Conservation (phyloP, 2,329 filamentous ascomycete species). For the Aspergillus uvarum region DNA sequence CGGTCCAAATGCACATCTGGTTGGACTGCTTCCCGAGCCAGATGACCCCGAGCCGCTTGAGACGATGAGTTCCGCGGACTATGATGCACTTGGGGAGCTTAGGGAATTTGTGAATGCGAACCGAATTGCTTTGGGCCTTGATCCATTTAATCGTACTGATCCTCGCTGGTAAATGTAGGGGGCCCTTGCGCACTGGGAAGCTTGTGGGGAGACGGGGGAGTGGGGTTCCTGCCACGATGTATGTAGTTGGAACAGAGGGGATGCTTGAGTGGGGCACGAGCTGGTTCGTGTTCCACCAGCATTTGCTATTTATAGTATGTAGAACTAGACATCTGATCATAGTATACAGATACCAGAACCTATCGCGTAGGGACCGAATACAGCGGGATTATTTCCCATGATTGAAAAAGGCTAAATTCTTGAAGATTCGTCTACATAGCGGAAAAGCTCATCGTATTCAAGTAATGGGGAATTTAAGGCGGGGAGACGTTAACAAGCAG, state of each 20-base stretch:
- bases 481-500: too few relatives aligned
- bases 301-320: not conserved
- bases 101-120: not conserved
- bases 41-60: not conserved
- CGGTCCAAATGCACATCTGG: not conserved
- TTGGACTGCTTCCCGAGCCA: accelerated
- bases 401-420: too few relatives aligned
- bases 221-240: not conserved
- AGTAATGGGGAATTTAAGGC: too few relatives aligned
- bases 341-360: too few relatives aligned
- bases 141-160: not conserved
- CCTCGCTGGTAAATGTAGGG: not conserved
- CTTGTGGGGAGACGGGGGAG: not conserved
- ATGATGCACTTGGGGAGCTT: not conserved
- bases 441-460: too few relatives aligned
- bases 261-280: not conserved
- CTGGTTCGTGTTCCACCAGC: not conserved
- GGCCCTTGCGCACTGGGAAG: not conserved
- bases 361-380: too few relatives aligned
- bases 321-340: not conserved
- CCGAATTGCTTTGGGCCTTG: not conserved
- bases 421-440: too few relatives aligned
- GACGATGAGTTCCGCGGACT: not conserved
- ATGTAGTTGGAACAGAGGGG: not conserved
- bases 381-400: too few relatives aligned